Percentiles rank a stretch among this genome's conserved stretches.
phyloP scores from a whole-genome alignment of 2,329 filamentous ascomycete genomes.

The Pseudocercospora vitis region DNA sequence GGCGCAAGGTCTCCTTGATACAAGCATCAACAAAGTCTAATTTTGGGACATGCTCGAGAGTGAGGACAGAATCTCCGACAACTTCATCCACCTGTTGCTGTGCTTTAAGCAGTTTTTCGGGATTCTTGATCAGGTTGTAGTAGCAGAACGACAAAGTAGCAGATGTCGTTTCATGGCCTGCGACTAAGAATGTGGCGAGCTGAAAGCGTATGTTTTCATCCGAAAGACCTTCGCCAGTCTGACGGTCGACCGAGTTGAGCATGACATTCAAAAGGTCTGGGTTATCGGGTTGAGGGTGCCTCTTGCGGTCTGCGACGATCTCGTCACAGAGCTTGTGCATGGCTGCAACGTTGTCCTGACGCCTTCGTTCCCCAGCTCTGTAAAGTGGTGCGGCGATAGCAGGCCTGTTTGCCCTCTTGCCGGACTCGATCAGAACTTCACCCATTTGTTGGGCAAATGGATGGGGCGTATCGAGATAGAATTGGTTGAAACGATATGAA shows the following conservation, averaged over 20 bases:
- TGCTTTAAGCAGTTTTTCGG: constrained; percentile 49
- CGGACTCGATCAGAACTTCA: constrained; percentile 59
- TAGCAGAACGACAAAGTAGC: constrained; percentile 43
- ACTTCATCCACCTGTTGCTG: constrained; percentile 57
- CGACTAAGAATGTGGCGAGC: constrained; percentile 67
- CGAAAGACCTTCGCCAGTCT: constrained; percentile 59
- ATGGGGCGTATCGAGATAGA: constrained; percentile 67
- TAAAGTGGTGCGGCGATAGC: constrained; percentile 4
- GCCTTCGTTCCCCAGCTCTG: background rate
- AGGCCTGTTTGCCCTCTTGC: constrained; percentile 42
- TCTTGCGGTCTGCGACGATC: constrained; percentile 16
- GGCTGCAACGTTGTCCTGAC: constrained; percentile 9
- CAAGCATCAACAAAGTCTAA: constrained; percentile 57
- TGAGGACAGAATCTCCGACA: constrained; percentile 49
- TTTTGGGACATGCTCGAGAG: constrained; percentile 51
- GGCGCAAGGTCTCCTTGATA: constrained; percentile 58
- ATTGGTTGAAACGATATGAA: constrained; percentile 71
- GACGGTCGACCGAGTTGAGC: constrained; percentile 59
- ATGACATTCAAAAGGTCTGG: constrained; percentile 62
- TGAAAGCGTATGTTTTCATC: constrained; percentile 66
- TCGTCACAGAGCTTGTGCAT: constrained; percentile 19
- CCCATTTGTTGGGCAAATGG: constrained; percentile 68
- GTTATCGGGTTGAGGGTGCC: constrained; percentile 18
- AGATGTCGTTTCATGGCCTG: constrained; percentile 28
- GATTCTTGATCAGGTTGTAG: constrained; percentile 55